Percentiles rank a stretch among this genome's conserved stretches.
Conservation (phyloP, 2,329 filamentous ascomycete genomes). For the Xylariaceae sp. region DNA sequence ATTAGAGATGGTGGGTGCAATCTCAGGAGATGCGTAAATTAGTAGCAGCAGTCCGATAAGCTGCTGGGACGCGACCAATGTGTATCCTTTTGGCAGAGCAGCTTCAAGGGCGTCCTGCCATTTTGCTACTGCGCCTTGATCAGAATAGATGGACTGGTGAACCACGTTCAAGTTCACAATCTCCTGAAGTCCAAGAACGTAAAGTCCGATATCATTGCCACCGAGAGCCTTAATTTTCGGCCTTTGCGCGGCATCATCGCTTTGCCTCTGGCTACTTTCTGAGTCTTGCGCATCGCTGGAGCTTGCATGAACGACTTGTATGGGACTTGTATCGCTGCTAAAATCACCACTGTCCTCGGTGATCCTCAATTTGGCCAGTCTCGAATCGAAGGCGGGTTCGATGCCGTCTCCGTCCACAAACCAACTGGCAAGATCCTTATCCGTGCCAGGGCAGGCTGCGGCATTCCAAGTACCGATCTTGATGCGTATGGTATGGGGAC, state of each 20-base stretch:
- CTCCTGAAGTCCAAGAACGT: slow-evolving; percentile 88
- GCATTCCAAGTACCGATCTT: slow-evolving; percentile 97
- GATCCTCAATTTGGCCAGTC: slow-evolving; percentile 53
- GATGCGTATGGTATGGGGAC: slow-evolving; percentile 69
- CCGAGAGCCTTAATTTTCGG: slow-evolving; percentile 44
- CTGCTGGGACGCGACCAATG: slow-evolving; percentile 75
- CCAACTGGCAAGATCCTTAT: slow-evolving; percentile 85
- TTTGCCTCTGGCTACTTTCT: background rate
- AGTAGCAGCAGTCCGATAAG: slow-evolving; percentile 80
- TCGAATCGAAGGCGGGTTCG: slow-evolving; percentile 59
- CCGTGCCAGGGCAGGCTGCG: slow-evolving; percentile 75
- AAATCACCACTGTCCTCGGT: slow-evolving; percentile 37
- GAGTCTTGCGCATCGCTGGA: background rate
- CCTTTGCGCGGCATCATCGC: slow-evolving; percentile 42
- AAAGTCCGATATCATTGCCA: slow-evolving; percentile 74
- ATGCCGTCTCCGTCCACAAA: slow-evolving; percentile 76
- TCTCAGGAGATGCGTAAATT: slow-evolving; percentile 76
- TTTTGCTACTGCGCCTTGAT: slow-evolving; percentile 65
- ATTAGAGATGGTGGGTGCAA: slow-evolving; percentile 71
- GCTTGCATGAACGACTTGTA: background rate
- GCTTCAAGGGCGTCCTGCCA: slow-evolving; percentile 77
- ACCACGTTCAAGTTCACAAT: slow-evolving; percentile 81
- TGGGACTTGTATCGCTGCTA: background rate
- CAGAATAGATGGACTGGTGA: slow-evolving; percentile 73
- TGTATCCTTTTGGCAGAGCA: slow-evolving; percentile 72